Base-by-base conservation (phyloP, 2,329 filamentous ascomycete species). In the Colletotrichum australisinense region DNA sequence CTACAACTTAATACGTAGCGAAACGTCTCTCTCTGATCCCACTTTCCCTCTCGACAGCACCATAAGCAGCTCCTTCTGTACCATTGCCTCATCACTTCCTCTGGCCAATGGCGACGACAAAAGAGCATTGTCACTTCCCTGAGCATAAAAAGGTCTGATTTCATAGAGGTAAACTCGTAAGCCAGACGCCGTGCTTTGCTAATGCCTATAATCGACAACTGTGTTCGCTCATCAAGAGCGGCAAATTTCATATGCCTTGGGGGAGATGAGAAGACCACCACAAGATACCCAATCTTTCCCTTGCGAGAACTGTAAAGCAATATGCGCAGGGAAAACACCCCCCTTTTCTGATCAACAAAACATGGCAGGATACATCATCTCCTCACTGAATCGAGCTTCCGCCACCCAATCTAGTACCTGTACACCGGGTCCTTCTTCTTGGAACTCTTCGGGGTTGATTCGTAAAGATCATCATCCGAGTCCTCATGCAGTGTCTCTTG, bases 401-500 rank as follows among this genome's bases (percentile, higher is more conserved):
- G 22, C 6, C 19, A 19, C 14, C 11, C 32, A 26, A 60, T 35
- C 67, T 30, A 74, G 42, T 74, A 71, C 38, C 68, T 71, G 24
- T 67, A 64, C 28, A 53, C 78, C 28, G 83, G 81, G 57, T 83
- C 80, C 72, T 85, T 84, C 67, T 77, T 80, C 76, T 81, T 84
- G 24, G 70, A 77, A 26, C 79, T 65, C 24, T 65, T 65, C 24
- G 80, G 78, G 19, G 79, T 78, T n/a, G 82, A 78, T 56, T 83
- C 81, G 67, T 87, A 86, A 53, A 86, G 76, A 62, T 85, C 83
- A 42, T 84, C 83, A n/a, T 82, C 79, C 8, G 76, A 75, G 24
- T 77, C 77, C 35, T 77, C 69, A n/a, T 67, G 65, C 6, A 30
- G 42, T n/a, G 59, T 55, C 24, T 70, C 59, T 16, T 76, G 75